Conservation (phyloP, 2,329 filamentous ascomycete species). For the Phyllachora maydis region DNA sequence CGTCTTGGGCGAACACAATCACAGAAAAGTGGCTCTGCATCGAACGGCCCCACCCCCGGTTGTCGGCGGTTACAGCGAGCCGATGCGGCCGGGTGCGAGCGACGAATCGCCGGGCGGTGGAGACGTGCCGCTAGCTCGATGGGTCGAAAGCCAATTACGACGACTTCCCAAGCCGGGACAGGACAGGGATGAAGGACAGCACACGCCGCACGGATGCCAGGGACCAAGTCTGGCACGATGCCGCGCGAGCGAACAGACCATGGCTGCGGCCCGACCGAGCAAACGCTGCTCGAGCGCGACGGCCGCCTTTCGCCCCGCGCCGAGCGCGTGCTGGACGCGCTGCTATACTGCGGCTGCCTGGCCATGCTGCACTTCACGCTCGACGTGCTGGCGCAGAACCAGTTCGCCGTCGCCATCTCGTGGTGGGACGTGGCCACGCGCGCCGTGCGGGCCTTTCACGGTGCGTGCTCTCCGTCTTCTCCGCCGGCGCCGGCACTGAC, state of each 20-base stretch:
- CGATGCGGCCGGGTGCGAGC: too few relatives aligned
- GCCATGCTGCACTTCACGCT: conserved; percentile 58
- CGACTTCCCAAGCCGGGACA: too few relatives aligned
- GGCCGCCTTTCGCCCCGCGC: conserved; percentile 23
- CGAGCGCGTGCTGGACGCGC: conserved; percentile 31
- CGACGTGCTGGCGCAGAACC: conserved; percentile 59
- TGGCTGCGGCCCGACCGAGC: conserved; percentile 34
- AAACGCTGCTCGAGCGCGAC: conserved; percentile 59
- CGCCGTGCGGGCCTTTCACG: conserved; percentile 26
- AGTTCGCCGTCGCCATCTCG: conserved; percentile 48
- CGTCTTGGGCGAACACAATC: background rate
- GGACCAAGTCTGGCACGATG: conserved; percentile 12
- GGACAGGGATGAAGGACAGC: too few relatives aligned
- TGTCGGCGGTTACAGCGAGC: too few relatives aligned
- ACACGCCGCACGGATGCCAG: too few relatives aligned
- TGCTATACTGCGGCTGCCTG: conserved; percentile 40
- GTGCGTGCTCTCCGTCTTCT: conserved; percentile 20
- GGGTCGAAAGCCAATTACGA: too few relatives aligned
- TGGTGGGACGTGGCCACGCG: conserved; percentile 34
- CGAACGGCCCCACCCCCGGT: too few relatives aligned
- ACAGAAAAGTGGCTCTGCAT: too few relatives aligned
- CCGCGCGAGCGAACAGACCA: conserved; percentile 27
- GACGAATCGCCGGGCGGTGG: too few relatives aligned
- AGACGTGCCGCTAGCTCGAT: too few relatives aligned
- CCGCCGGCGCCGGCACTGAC: conserved; percentile 1